phyloP scores from a whole-genome alignment of 2,329 filamentous ascomycete species.

The Fusarium pseudoanthophilum region DNA sequence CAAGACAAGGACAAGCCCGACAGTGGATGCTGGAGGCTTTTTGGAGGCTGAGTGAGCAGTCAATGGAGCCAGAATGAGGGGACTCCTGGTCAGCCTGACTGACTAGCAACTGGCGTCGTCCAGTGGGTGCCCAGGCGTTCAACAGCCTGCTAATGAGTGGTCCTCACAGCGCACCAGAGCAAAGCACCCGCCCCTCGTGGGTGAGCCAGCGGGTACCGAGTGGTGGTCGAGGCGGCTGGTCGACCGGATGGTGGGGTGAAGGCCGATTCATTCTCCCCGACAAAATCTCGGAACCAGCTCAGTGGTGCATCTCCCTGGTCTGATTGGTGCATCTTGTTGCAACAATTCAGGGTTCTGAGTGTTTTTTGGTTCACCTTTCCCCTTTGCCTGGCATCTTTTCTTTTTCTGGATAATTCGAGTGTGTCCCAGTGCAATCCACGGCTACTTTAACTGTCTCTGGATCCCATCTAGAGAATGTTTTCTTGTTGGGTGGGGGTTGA shows the following conservation, averaged over 20 bases:
- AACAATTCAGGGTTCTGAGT: conserved; percentile 30
- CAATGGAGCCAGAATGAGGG: conserved; percentile 26
- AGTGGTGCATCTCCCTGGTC: conserved; percentile 30
- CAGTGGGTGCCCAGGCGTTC: conserved; percentile 38
- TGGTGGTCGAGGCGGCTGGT: conserved; percentile 31
- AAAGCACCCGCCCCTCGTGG: conserved; percentile 36
- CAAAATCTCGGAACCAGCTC: conserved; percentile 45
- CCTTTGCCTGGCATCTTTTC: conserved; percentile 18
- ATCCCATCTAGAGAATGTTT: conserved; percentile 19
- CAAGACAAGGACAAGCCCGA: conserved; percentile 34
- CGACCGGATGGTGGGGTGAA: conserved; percentile 31
- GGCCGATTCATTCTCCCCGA: conserved; percentile 40
- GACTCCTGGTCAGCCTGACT: conserved; percentile 41
- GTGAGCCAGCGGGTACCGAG: conserved; percentile 34
- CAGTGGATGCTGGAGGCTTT: conserved; percentile 23
- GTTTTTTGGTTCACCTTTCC: conserved; percentile 23
- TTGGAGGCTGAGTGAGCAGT: conserved; percentile 28
- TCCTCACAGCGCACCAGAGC: conserved; percentile 12
- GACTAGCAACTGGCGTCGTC: conserved; percentile 31
- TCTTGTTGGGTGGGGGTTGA: conserved; percentile 21
- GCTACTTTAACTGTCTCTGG: conserved; percentile 15
- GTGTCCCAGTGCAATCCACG: conserved; percentile 1
- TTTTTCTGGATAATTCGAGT: conserved; percentile 27
- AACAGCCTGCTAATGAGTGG: conserved; percentile 39
- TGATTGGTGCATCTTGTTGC: conserved; percentile 35